Percentiles rank a stretch among this genome's conserved stretches.
These are phyloP conservation scores for Rhexocercosporidium sp. DNA, from an alignment of 2,329 filamentous ascomycete genomes.

Conservation along the genomic window DNA sequence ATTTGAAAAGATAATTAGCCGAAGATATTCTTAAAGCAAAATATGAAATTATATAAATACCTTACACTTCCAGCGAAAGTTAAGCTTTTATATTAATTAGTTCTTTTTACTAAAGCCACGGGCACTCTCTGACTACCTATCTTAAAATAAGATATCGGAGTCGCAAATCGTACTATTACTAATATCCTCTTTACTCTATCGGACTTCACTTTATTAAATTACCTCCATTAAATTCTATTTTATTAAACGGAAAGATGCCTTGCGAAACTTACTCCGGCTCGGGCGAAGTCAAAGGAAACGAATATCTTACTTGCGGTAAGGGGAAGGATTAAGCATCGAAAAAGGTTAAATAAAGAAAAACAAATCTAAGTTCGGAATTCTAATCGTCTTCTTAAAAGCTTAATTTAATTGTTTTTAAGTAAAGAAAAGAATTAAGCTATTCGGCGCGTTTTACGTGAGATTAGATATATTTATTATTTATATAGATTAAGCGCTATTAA, in stretches of 20 bases:
- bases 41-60: neutral
- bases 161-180: neutral
- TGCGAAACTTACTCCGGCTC: constrained; percentile 6
- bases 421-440: constrained; percentile 22
- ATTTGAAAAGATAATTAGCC: neutral
- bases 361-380: neutral
- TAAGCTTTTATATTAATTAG: neutral
- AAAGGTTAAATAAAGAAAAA: neutral
- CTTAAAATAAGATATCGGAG: neutral
- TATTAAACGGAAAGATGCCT: constrained; percentile 3
- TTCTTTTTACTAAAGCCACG: neutral
- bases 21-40: neutral
- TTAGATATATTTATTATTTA: too few relatives aligned
- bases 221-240: too few relatives aligned
- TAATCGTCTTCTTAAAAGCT: constrained; percentile 4
- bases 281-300: constrained; percentile 2
- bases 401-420: constrained; percentile 22
- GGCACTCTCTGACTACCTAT: neutral
- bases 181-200: neutral
- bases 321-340: constrained; percentile 2
- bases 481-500: too few relatives aligned
- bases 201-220: too few relatives aligned
- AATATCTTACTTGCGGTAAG: constrained; percentile 2
- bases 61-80: neutral
- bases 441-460: too few relatives aligned